phyloP scores from a whole-genome alignment of 1,139 yeast genomes.

The Hyphopichia buzzinii region DNA sequence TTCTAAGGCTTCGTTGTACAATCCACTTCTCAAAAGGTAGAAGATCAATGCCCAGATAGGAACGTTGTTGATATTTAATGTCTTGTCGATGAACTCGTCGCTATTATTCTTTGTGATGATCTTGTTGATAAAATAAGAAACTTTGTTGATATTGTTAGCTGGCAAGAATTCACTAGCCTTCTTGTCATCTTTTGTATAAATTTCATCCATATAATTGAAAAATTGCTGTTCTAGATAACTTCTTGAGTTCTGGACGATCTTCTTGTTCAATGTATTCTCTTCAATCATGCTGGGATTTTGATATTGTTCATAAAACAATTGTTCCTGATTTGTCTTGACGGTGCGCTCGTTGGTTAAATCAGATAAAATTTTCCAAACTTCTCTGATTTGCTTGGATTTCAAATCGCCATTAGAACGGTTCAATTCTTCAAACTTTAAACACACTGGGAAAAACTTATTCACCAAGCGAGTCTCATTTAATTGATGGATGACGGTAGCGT shows the following conservation, averaged over 20 bases:
- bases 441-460: constrained; percentile 47
- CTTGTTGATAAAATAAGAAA: constrained; percentile 63
- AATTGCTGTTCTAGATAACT: constrained; percentile 73
- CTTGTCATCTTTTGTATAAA: constrained; percentile 61
- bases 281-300: constrained; percentile 18
- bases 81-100: constrained; percentile 23
- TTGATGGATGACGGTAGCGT: constrained; percentile 68
- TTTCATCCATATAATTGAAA: constrained; percentile 66
- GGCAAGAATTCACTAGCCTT: constrained; percentile 50
- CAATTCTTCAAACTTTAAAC: constrained; percentile 53
- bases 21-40: constrained; percentile 82
- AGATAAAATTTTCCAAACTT: constrained; percentile 60
- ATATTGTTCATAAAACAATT: constrained; percentile 41
- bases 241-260: constrained; percentile 57
- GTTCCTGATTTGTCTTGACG: constrained; percentile 40
- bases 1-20: constrained; percentile 68
- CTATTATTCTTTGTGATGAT: constrained; percentile 39
- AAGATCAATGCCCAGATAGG: constrained; percentile 94
- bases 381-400: constrained; percentile 62
- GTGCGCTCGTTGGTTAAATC: constrained; percentile 38
- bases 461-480: constrained; percentile 69
- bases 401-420: constrained; percentile 50
- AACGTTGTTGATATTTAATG: constrained; percentile 62
- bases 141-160: constrained; percentile 70
- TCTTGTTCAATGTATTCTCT: constrained; percentile 37